phyloP scores from a whole-genome alignment of 768 basidiomycete species.

The Lactarius hatsudake region DNA sequence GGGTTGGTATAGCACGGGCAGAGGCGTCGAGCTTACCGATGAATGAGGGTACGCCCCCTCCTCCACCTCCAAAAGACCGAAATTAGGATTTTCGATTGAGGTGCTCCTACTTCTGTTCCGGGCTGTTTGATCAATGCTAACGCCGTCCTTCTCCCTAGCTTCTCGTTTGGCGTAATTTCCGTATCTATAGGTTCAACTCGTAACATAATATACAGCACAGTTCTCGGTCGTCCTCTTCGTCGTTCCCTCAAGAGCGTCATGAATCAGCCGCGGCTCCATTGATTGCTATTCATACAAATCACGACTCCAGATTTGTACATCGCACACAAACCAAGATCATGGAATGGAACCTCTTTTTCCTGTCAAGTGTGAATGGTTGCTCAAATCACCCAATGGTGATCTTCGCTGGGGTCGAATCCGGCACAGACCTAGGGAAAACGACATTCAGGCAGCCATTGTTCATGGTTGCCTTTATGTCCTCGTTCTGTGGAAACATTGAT shows the following conservation, averaged over 20 bases:
- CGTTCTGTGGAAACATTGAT: constrained; percentile 23
- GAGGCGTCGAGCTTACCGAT: neutral
- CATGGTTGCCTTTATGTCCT: constrained; percentile 34
- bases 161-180: neutral
- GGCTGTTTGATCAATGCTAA: neutral
- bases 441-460: constrained; percentile 34
- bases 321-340: neutral
- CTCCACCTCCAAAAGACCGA: constrained; percentile 14
- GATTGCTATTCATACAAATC: neutral
- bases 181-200: neutral
- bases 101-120: neutral
- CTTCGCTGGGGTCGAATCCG: constrained; percentile 12
- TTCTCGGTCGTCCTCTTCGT: neutral
- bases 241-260: neutral
- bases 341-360: neutral
- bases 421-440: constrained; percentile 31
- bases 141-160: neutral
- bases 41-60: neutral
- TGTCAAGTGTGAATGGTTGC: neutral
- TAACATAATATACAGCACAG: neutral
- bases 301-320: neutral
- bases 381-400: constrained; percentile 17
- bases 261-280: neutral
- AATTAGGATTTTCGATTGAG: neutral
- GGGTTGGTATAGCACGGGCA: neutral